Evolutionary conservation across 305 asterid genomes (phyloP).

Genomic region (Fraxinus nigra): DNA sequence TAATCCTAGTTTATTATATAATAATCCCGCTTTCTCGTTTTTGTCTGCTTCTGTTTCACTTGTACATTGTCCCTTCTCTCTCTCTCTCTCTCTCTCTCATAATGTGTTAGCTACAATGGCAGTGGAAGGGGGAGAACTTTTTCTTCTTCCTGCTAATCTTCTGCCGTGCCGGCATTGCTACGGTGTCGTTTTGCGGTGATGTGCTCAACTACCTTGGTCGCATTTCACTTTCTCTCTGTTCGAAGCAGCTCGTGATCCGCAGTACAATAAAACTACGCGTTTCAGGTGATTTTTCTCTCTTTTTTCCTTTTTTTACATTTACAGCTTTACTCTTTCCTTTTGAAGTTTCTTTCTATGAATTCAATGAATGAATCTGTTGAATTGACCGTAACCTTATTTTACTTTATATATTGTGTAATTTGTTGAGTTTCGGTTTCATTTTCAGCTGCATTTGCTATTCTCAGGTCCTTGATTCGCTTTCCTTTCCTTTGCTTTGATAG

Average conservation of each 20-base stretch:
- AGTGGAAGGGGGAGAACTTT: slow-evolving; percentile 7
- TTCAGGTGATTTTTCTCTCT: slow-evolving; percentile 28
- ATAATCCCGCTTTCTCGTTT: slow-evolving; percentile 6
- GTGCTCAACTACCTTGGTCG: background rate
- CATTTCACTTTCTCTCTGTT: slow-evolving; percentile 29
- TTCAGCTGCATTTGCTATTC: slow-evolving; percentile 6
- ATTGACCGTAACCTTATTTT: slow-evolving; percentile 26
- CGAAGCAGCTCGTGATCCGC: slow-evolving; percentile 39
- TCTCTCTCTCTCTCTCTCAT: slow-evolving; percentile 13
- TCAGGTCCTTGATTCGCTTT: background rate
- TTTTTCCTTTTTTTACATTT: slow-evolving; percentile 5
- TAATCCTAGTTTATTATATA: background rate
- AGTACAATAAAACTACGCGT: slow-evolving; percentile 17
- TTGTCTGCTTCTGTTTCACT: slow-evolving; percentile 39
- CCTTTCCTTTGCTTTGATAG: slow-evolving; percentile 14
- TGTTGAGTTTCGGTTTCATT: slow-evolving; percentile 16
- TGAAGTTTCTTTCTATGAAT: slow-evolving; percentile 27
- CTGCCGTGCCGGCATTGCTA: slow-evolving; percentile 29
- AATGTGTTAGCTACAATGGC: slow-evolving; percentile 40
- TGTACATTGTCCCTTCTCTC: slow-evolving; percentile 34
- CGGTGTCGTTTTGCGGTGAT: slow-evolving; percentile 15
- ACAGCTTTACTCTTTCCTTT: slow-evolving; percentile 23
- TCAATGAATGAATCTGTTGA: slow-evolving; percentile 35
- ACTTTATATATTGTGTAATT: background rate
- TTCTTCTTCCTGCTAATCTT: slow-evolving; percentile 11